Conservation (phyloP, 352 stramenopile genomes). For the Phytophthora meadii region DNA sequence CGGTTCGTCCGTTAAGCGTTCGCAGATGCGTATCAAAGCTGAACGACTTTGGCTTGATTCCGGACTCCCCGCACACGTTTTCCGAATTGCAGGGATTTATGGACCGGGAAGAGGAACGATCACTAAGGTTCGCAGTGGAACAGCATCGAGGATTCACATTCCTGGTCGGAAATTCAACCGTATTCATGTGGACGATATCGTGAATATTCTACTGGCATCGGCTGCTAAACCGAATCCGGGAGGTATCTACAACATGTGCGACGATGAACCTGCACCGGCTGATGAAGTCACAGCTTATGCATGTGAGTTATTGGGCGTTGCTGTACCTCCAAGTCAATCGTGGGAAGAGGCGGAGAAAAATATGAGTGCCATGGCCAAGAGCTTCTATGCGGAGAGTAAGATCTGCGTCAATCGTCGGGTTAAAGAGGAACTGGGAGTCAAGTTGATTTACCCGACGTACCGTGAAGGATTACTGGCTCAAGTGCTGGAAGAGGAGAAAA, state of each 20-base stretch:
- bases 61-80: conserved; percentile 79
- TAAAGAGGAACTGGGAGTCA: conserved; percentile 78
- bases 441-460: conserved; percentile 80
- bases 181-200: conserved; percentile 92
- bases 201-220: conserved; percentile 77
- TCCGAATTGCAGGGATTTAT: conserved; percentile 94
- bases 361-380: conserved; percentile 90
- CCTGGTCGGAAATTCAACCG: conserved; percentile 86
- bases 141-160: conserved; percentile 74
- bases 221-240: conserved; percentile 64
- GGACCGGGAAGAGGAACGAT: conserved; percentile 85
- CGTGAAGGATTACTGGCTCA: conserved; percentile 83
- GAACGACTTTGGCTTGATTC: conserved; percentile 82
- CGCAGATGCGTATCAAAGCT: conserved; percentile 77
- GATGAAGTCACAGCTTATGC: conserved; percentile 83
- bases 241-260: conserved; percentile 90
- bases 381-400: conserved; percentile 89
- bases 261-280: conserved; percentile 86
- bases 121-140: conserved; percentile 75
- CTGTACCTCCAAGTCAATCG: conserved; percentile 53
- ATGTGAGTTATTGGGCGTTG: conserved; percentile 70
- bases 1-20: conserved; percentile 66
- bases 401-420: conserved; percentile 77
- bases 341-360: conserved; percentile 77
- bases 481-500: conserved; percentile 72